phyloP scores from a whole-genome alignment of 345 rosid genomes.

The Cardiospermum halicacabum region DNA sequence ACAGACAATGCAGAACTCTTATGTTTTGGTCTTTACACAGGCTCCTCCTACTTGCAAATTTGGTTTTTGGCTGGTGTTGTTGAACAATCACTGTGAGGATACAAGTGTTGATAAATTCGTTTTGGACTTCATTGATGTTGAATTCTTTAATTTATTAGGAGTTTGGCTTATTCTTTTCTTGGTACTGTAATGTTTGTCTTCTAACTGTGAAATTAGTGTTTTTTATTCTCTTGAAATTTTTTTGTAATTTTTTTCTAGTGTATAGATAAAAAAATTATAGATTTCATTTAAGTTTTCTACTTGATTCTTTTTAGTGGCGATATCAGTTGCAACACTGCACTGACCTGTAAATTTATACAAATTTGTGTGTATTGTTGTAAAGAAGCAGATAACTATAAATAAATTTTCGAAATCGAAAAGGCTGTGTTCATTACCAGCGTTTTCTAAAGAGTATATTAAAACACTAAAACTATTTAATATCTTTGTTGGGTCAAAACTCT shows the following conservation, averaged over 20 bases:
- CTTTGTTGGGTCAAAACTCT: no score
- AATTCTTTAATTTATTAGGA: background rate
- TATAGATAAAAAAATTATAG: background rate
- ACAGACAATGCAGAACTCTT: no score
- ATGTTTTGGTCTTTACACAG: background rate
- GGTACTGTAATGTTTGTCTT: background rate
- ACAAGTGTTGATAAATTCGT: background rate
- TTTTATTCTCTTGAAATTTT: background rate
- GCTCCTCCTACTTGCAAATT: background rate
- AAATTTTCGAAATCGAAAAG: no score
- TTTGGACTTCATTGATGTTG: background rate
- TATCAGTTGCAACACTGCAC: background rate
- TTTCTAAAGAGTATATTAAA: no score
- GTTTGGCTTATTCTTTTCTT: background rate
- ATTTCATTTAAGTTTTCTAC: background rate
- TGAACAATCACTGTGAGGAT: background rate
- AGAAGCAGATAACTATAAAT: no score
- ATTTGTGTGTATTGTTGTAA: background rate
- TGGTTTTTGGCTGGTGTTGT: background rate
- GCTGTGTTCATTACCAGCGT: no score
- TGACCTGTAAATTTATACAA: background rate
- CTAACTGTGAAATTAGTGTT: background rate
- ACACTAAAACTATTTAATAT: no score
- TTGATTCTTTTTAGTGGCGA: background rate
- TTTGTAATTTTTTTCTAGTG: slow-evolving; percentile 6